Evolutionary conservation across 1,284 basidiomycete genomes (phyloP).

Genomic region (Chondrostereum purpureum): DNA sequence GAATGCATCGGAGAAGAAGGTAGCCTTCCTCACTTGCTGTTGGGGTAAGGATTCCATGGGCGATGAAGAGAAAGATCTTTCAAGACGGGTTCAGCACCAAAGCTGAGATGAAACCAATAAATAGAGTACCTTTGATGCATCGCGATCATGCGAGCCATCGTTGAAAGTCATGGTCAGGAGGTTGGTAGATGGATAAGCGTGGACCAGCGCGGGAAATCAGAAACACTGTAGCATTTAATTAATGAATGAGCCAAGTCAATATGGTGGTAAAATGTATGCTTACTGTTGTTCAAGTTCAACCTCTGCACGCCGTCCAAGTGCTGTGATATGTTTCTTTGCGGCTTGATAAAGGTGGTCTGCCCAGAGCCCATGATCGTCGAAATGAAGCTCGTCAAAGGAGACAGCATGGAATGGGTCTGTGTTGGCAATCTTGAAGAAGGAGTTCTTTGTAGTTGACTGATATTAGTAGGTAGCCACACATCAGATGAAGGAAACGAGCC

Average conservation of each 20-base stretch:
- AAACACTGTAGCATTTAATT: too few relatives aligned
- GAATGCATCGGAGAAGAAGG: slow-evolving; percentile 4
- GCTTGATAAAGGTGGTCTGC: slow-evolving; percentile 13
- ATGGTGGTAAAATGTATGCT: neutral
- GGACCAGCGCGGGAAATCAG: slow-evolving; percentile 26
- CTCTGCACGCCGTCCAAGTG: neutral
- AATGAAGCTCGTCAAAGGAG: slow-evolving; percentile 15
- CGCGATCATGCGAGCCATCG: slow-evolving; percentile 31
- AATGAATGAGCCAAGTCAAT: neutral
- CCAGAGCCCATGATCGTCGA: slow-evolving; percentile 12
- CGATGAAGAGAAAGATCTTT: slow-evolving; percentile 8
- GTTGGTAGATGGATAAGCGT: slow-evolving; percentile 28
- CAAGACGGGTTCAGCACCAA: too few relatives aligned
- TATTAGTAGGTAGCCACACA: too few relatives aligned
- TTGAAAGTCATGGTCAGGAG: slow-evolving; percentile 24
- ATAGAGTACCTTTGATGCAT: slow-evolving; percentile 29
- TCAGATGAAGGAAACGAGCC: neutral
- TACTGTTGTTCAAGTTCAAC: slow-evolving; percentile 12
- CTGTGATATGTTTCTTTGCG: slow-evolving; percentile 8
- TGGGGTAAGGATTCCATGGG: neutral
- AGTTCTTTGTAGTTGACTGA: slow-evolving; percentile 8
- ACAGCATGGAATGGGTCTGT: slow-evolving; percentile 13
- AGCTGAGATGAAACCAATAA: neutral
- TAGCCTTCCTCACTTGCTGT: slow-evolving; percentile 8
- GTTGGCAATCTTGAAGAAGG: slow-evolving; percentile 10